Base-by-base conservation (phyloP, 495 filamentous ascomycete species). In the Neurospora sp. region DNA sequence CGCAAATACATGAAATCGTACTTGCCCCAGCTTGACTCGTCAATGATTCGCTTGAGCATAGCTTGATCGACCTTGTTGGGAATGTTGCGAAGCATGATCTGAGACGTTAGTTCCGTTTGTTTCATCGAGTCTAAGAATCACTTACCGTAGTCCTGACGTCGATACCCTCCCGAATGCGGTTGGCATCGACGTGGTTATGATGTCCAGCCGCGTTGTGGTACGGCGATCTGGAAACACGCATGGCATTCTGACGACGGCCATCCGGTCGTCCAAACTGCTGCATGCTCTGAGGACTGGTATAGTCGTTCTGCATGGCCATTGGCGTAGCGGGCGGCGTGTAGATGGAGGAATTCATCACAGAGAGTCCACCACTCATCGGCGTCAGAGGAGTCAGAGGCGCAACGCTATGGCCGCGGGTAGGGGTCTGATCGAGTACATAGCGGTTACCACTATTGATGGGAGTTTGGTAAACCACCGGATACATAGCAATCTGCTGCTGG, bases 81-180 rank as follows among this genome's bases (percentile, higher is more conserved):
- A 71, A 98, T 96, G 78, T 98, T 98, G 10, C 95, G 91, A 37
- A 98, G 84, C 96, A 99, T 99, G 73, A 99, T 91, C 93, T 96
- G 75, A 46, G 0, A 11, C 11, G 75, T 79, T n/a, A 81, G 77
- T 71, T 60, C 14, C 10, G 27, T 44, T 16, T 16, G 2, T 18
- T 20, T 7, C 16, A 69, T 3, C 70, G n/a, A 37, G 69, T 60
- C 37, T 37, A 14, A 35, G 14, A 14, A 23, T 37, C 5, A 84
- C 88, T 78, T 83, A 93, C 92, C 0, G 92, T 93, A 16, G 91
- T 94, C 27, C 92, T 88, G 71, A 91, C 89, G 80, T 94, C 92
- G 70, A 87, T 84, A 8, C 91, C 91, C 49, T 87, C 84, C 40
- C 86, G 87, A 78, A 93, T 93, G 20, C 87, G 86, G 72, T 86